phyloP scores from a whole-genome alignment of 2,329 filamentous ascomycete genomes.

The Hortaea werneckii region DNA sequence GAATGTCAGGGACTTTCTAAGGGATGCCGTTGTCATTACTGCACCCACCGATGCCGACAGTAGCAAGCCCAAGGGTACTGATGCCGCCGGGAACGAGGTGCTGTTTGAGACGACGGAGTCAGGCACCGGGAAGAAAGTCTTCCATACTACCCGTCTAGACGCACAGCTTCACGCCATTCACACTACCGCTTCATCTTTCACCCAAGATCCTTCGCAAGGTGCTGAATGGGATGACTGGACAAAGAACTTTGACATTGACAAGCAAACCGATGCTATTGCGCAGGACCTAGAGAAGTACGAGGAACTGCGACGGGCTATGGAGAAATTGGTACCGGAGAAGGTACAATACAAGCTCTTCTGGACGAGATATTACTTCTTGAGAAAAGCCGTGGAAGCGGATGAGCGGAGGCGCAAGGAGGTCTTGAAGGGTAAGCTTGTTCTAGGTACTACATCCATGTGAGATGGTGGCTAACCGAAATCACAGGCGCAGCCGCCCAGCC shows the following conservation, averaged over 20 bases:
- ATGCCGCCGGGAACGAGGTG: conserved; percentile 41
- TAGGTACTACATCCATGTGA: neutral
- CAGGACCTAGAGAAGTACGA: conserved; percentile 75
- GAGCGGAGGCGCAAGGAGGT: conserved; percentile 82
- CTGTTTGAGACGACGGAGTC: conserved; percentile 92
- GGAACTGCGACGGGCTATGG: conserved; percentile 81
- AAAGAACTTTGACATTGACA: conserved; percentile 65
- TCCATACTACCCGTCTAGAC: conserved; percentile 89
- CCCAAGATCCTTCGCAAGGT: conserved; percentile 58
- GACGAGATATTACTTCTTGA: conserved; percentile 89
- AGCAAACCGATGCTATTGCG: conserved; percentile 75
- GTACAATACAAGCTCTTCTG: conserved; percentile 89
- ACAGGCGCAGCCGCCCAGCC: conserved; percentile 60
- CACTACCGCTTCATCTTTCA: conserved; percentile 70
- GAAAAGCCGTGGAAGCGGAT: conserved; percentile 86
- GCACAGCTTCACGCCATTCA: conserved; percentile 95
- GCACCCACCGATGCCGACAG: conserved; percentile 48
- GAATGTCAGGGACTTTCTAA: conserved; percentile 80
- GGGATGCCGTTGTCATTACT: conserved; percentile 80
- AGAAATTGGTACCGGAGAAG: conserved; percentile 84
- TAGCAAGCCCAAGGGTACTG: conserved; percentile 28
- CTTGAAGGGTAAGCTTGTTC: conserved; percentile 60
- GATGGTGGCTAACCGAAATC: neutral
- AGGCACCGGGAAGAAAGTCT: conserved; percentile 74
- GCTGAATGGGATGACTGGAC: conserved; percentile 67